These are phyloP conservation scores for Globisporangium radiosum DNA, from an alignment of 352 stramenopile species.

Conservation along the genomic window DNA sequence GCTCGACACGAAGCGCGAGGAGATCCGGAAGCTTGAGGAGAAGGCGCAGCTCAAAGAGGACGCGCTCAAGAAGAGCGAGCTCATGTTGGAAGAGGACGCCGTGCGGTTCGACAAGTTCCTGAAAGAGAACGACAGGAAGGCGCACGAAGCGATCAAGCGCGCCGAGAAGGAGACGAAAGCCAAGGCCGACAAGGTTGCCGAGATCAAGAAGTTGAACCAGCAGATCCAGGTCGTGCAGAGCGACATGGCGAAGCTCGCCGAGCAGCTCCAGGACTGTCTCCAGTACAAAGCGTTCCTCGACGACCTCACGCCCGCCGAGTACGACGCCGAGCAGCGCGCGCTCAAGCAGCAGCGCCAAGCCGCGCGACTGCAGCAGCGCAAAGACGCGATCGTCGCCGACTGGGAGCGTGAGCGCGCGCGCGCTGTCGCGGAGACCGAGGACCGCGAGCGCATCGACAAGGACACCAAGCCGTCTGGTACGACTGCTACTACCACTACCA, in stretches of 20 bases:
- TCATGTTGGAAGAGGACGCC: constrained; percentile 95
- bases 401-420: constrained; percentile 57
- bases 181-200: constrained; percentile 92
- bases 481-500: constrained; percentile 1
- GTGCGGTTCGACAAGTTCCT: constrained; percentile 95
- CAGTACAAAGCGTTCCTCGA: constrained; percentile 93
- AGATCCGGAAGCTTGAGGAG: constrained; percentile 95
- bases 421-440: constrained; percentile 57
- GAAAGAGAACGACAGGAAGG: constrained; percentile 97
- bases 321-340: constrained; percentile 70
- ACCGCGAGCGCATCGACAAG: constrained; percentile 45
- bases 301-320: constrained; percentile 85
- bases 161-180: constrained; percentile 92
- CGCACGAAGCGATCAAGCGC: constrained; percentile 93
- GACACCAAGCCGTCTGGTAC: constrained; percentile 22
- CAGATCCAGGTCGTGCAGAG: constrained; percentile 92
- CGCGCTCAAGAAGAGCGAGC: constrained; percentile 91
- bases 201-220: constrained; percentile 95
- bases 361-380: constrained; percentile 56
- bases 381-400: constrained; percentile 61
- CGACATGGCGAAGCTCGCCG: constrained; percentile 93
- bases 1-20: constrained; percentile 94
- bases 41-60: constrained; percentile 95
- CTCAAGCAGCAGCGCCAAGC: constrained; percentile 66
- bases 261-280: constrained; percentile 92